phyloP scores from a whole-genome alignment of 345 rosid species.

The Brassica juncea region DNA sequence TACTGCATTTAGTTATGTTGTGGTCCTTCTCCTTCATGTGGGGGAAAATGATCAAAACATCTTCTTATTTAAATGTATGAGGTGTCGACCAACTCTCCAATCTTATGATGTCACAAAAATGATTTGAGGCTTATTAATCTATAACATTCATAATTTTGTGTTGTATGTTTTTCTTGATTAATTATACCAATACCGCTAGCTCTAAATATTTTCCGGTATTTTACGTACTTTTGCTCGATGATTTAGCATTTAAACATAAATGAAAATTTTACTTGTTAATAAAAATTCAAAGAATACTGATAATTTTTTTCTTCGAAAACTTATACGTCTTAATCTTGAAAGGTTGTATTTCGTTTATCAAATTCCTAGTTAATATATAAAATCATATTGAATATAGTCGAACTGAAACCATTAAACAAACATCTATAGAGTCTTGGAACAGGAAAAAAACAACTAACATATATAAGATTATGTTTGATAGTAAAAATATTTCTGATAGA shows the following conservation, averaged over 20 bases:
- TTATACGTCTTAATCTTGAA: neutral
- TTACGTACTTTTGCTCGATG: neutral
- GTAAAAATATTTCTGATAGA: too few relatives aligned
- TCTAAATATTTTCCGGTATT: neutral
- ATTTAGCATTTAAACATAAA: neutral
- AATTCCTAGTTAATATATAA: neutral
- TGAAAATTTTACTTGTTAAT: neutral
- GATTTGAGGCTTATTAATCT: conserved; percentile 3
- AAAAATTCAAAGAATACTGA: neutral
- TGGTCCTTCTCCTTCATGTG: conserved; percentile 32
- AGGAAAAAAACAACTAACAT: too few relatives aligned
- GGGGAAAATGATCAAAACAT: conserved; percentile 6
- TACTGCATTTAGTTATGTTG: neutral
- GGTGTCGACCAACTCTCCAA: conserved; percentile 18
- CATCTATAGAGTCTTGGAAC: neutral
- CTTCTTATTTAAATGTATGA: conserved; percentile 11
- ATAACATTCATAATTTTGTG: neutral
- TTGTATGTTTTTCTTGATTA: neutral
- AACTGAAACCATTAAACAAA: neutral
- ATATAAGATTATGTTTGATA: too few relatives aligned
- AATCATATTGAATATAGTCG: neutral
- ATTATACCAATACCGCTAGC: neutral
- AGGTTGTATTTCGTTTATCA: neutral
- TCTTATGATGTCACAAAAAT: conserved; percentile 20
- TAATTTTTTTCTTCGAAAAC: too few relatives aligned